Evolutionary conservation across 345 rosid species (phyloP).

Genomic region (Eucalyptus cloeziana): DNA sequence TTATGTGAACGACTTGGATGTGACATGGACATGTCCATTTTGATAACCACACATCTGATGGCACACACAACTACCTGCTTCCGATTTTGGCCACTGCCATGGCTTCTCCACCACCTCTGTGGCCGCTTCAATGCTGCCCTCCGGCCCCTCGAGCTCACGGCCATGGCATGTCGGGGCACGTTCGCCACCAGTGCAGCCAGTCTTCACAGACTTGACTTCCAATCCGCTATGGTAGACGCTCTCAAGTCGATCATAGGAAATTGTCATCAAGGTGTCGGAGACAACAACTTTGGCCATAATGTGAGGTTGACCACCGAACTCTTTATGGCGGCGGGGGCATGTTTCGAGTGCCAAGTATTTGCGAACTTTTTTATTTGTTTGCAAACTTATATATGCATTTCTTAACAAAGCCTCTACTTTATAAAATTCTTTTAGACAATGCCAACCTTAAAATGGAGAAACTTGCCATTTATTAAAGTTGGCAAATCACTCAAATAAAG

Average conservation of each 20-base stretch:
- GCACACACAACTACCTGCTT: slow-evolving; percentile 48
- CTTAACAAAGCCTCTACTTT: neutral
- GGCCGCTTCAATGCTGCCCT: slow-evolving; percentile 81
- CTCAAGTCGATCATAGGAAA: slow-evolving; percentile 2
- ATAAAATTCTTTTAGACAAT: neutral
- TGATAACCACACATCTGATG: slow-evolving; percentile 74
- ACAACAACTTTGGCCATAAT: slow-evolving; percentile 13
- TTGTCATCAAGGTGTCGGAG: neutral
- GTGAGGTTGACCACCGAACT: neutral
- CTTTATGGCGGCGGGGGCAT: neutral
- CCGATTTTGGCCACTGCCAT: slow-evolving; percentile 48
- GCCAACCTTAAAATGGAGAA: too few species aligned
- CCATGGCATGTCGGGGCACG: neutral
- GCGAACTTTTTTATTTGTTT: neutral
- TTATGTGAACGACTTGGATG: too few species aligned
- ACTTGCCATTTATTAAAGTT: too few species aligned
- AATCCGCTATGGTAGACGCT: slow-evolving; percentile 19
- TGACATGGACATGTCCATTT: slow-evolving; percentile 37
- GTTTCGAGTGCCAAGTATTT: neutral
- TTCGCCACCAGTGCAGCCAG: neutral
- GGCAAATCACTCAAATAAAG: too few species aligned
- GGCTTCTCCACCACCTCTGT: slow-evolving; percentile 81
- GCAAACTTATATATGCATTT: neutral
- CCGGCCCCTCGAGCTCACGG: slow-evolving; percentile 30
- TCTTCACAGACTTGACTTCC: slow-evolving; percentile 45